Evolutionary conservation across 768 basidiomycete species (phyloP).

Genomic region (Tylopilus felleus): DNA sequence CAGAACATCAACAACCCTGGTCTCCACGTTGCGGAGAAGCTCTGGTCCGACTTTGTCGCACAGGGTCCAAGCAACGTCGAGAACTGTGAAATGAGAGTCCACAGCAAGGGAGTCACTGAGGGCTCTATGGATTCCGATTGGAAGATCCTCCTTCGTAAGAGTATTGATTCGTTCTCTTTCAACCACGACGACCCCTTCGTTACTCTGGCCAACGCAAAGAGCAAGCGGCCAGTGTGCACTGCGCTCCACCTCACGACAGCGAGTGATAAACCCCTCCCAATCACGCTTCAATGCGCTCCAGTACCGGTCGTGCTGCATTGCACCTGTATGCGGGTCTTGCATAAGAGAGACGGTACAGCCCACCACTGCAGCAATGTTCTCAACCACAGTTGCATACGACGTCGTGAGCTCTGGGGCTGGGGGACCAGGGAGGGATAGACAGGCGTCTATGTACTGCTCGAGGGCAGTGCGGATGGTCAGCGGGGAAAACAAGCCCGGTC

Average conservation of each 20-base stretch:
- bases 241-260: constrained; percentile 87
- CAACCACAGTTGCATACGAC: constrained; percentile 63
- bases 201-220: constrained; percentile 45
- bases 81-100: constrained; percentile 53
- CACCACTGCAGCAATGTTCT: constrained; percentile 79
- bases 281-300: constrained; percentile 85
- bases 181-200: constrained; percentile 53
- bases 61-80: constrained; percentile 63
- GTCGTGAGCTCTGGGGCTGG: constrained; percentile 54
- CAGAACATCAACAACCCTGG: constrained; percentile 55
- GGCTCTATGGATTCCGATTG: constrained; percentile 54
- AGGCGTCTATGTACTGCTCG: constrained; percentile 74
- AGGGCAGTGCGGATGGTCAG: constrained; percentile 79
- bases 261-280: constrained; percentile 94
- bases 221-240: constrained; percentile 77
- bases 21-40: constrained; percentile 55
- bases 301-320: constrained; percentile 71
- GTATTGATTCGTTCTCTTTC: constrained; percentile 76
- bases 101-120: constrained; percentile 43
- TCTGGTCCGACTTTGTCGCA: constrained; percentile 58
- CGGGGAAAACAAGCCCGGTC: constrained; percentile 84
- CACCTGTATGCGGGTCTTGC: constrained; percentile 74
- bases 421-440: constrained; percentile 61
- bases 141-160: constrained; percentile 62
- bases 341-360: constrained; percentile 79